A percentile compares a stretch with the other conserved stretches of the same genome.
Conservation (phyloP, 2,329 filamentous ascomycete species). For the Cyphellophora europaea region DNA sequence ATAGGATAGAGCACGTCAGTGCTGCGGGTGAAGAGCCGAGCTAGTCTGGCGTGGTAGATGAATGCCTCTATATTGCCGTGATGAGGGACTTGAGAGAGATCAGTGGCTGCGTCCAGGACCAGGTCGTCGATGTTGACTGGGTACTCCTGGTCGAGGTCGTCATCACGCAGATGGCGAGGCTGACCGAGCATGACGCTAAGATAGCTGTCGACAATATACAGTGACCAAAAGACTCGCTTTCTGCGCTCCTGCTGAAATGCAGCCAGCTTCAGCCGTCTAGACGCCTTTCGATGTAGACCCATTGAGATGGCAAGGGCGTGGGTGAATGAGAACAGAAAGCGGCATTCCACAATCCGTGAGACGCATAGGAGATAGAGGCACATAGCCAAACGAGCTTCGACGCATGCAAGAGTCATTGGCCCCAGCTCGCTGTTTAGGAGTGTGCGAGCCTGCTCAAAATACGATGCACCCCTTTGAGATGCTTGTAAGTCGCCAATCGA, state of each 20-base stretch:
- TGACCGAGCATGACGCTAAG: slow-evolving; percentile 54
- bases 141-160: slow-evolving; percentile 55
- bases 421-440: slow-evolving; percentile 32
- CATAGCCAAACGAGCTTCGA: slow-evolving; percentile 44
- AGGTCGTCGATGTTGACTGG: slow-evolving; percentile 48
- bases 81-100: slow-evolving; percentile 14
- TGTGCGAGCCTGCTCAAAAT: slow-evolving; percentile 15
- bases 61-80: slow-evolving; percentile 20
- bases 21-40: slow-evolving; percentile 18
- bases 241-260: slow-evolving; percentile 41
- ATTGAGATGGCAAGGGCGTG: slow-evolving; percentile 30
- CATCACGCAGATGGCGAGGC: slow-evolving; percentile 51
- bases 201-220: slow-evolving; percentile 55
- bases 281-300: slow-evolving; percentile 28
- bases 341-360: slow-evolving; percentile 46
- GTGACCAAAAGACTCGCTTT: slow-evolving; percentile 53
- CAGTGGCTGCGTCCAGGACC: slow-evolving; percentile 36
- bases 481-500: slow-evolving; percentile 4
- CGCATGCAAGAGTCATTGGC: slow-evolving; percentile 39
- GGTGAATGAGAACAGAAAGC: slow-evolving; percentile 44
- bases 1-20: slow-evolving; percentile 21
- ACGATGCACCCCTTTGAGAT: slow-evolving; percentile 9
- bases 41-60: slow-evolving; percentile 18
- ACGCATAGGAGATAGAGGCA: slow-evolving; percentile 46
- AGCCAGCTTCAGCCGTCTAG: slow-evolving; percentile 21